Evolutionary conservation across 345 rosid species (phyloP).

Genomic region (Lenwebbia sp.): DNA sequence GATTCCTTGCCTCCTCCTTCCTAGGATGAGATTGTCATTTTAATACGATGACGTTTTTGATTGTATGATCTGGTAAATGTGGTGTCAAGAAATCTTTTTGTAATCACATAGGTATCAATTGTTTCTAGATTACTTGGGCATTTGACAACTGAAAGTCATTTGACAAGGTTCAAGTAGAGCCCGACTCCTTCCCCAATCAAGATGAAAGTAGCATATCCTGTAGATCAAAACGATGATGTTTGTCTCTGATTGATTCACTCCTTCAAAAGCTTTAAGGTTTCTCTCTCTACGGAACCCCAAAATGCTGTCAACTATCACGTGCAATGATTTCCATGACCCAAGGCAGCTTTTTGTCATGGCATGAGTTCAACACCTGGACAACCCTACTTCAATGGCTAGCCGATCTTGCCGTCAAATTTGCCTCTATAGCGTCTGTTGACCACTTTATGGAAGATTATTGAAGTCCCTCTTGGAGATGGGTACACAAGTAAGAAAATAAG

Average conservation of each 20-base stretch:
- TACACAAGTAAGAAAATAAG: neutral
- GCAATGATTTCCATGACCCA: neutral
- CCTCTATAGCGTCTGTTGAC: neutral
- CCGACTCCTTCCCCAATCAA: neutral
- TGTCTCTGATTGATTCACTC: neutral
- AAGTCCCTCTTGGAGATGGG: neutral
- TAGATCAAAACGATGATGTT: neutral
- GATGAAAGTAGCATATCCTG: neutral
- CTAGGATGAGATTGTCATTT: neutral
- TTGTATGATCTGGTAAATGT: neutral
- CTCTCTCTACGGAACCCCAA: neutral
- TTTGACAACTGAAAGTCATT: neutral
- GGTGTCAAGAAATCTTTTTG: neutral
- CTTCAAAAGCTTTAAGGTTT: neutral
- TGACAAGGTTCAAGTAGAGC: neutral
- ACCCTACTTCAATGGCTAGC: neutral
- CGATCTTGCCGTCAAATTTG: neutral
- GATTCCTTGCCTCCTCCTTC: neutral
- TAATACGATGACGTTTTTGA: neutral
- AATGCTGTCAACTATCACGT: neutral
- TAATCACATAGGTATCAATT: neutral
- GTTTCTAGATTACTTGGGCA: neutral
- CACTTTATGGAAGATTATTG: neutral
- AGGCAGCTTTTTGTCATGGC: neutral
- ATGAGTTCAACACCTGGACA: neutral